Conservation (phyloP, 2,329 filamentous ascomycete genomes). For the Monosporascus sp. region DNA sequence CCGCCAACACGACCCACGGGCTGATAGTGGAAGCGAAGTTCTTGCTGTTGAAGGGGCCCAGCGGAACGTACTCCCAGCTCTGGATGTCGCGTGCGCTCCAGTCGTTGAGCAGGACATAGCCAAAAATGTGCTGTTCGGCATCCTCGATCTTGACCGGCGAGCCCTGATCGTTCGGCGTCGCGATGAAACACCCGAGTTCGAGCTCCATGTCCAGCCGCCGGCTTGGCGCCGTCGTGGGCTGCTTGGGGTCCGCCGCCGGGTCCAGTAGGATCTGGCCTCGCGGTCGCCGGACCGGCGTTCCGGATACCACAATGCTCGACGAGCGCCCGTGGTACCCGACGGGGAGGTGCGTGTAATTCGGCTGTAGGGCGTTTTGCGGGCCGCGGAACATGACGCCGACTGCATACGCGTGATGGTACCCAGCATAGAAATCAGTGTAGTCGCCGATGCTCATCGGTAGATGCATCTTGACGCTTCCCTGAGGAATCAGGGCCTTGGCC, state of each 20-base stretch:
- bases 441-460: constrained; percentile 75
- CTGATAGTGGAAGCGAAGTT: constrained; percentile 77
- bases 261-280: constrained; percentile 68
- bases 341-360: constrained; percentile 76
- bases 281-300: constrained; percentile 67
- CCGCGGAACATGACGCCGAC: constrained; percentile 70
- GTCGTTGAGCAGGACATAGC: constrained; percentile 78
- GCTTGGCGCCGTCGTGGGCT: constrained; percentile 58
- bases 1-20: constrained; percentile 72
- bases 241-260: constrained; percentile 54
- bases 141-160: constrained; percentile 55
- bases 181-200: constrained; percentile 72
- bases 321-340: constrained; percentile 78
- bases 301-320: constrained; percentile 69
- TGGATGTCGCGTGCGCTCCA: constrained; percentile 84
- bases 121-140: constrained; percentile 70
- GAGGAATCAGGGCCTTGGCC: constrained; percentile 52
- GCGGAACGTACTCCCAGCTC: constrained; percentile 76
- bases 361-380: constrained; percentile 65
- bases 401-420: constrained; percentile 67
- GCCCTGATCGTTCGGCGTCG: constrained; percentile 59
- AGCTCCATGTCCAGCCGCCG: constrained; percentile 73
- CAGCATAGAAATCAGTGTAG: constrained; percentile 83
- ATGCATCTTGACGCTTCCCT: constrained; percentile 57
- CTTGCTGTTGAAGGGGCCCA: constrained; percentile 80